Evolutionary conservation across 1,139 yeast genomes (phyloP).

Genomic region (Suhomyces panamericanus): DNA sequence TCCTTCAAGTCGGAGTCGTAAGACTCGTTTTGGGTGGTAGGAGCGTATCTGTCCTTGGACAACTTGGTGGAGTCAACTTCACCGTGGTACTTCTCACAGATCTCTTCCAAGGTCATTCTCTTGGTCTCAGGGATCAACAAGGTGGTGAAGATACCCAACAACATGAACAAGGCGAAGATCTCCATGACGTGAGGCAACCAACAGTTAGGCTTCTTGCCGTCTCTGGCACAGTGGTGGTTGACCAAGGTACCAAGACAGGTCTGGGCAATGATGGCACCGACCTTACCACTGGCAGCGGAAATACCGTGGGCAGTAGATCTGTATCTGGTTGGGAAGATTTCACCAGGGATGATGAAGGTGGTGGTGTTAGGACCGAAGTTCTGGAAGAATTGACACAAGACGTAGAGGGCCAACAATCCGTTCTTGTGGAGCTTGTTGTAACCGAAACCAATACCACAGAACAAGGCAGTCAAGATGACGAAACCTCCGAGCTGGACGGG

Average conservation of each 20-base stretch:
- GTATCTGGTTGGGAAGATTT: constrained; percentile 93
- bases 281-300: constrained; percentile 93
- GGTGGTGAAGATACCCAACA: constrained; percentile 65
- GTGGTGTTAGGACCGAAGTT: constrained; percentile 96
- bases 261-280: constrained; percentile 96
- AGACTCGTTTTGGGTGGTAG: constrained; percentile 19
- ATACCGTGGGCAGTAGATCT: constrained; percentile 98
- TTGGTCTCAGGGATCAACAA: constrained; percentile 83
- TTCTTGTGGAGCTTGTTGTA: constrained; percentile 63
- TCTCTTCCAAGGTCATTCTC: constrained; percentile 83
- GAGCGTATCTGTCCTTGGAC: constrained; percentile 19
- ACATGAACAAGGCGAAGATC: constrained; percentile 88
- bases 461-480: constrained; percentile 61
- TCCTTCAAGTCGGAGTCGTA: constrained; percentile 20
- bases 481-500: constrained; percentile 78
- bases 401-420: constrained; percentile 73
- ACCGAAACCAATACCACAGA: constrained; percentile 77
- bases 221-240: constrained; percentile 69
- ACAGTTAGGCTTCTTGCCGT: constrained; percentile 52
- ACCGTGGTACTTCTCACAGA: constrained; percentile 75
- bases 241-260: constrained; percentile 84
- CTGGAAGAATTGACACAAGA: constrained; percentile 79
- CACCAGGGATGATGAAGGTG: constrained; percentile 95
- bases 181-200: constrained; percentile 90
- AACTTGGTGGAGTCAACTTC: constrained; percentile 55